Conservation (phyloP, 139 green algal species). For the Yamagishiella unicocca region DNA sequence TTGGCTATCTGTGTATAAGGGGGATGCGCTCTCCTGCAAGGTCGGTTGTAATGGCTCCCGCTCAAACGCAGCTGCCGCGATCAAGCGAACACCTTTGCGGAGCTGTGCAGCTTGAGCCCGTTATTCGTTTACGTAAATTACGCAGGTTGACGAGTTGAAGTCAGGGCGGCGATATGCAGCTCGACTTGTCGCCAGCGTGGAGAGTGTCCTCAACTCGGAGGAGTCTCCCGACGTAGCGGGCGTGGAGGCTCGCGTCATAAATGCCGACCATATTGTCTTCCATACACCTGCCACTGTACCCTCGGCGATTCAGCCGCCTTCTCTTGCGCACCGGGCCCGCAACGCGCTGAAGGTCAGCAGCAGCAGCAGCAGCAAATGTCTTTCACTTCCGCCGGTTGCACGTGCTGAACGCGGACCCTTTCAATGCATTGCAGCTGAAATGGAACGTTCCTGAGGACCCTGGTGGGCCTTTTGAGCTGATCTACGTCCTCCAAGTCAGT, state of each 20-base stretch:
- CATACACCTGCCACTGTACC: slow-evolving; percentile 65
- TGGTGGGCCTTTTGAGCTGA: slow-evolving; percentile 65
- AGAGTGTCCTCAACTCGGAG: not conserved
- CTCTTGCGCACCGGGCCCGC: slow-evolving; percentile 56
- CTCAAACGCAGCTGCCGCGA: slow-evolving; percentile 24
- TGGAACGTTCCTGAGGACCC: slow-evolving; percentile 77
- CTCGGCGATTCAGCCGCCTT: slow-evolving; percentile 53
- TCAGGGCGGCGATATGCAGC: slow-evolving; percentile 24
- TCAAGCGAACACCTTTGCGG: no score
- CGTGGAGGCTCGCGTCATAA: slow-evolving; percentile 45
- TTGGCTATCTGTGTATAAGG: slow-evolving; percentile 37
- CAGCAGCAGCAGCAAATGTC: no score
- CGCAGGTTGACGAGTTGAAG: slow-evolving; percentile 32
- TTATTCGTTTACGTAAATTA: not conserved
- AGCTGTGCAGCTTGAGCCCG: not conserved
- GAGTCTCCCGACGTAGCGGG: slow-evolving; percentile 1
- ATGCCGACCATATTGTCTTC: slow-evolving; percentile 58
- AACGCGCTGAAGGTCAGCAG: slow-evolving; percentile 70
- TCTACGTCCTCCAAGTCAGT: slow-evolving; percentile 69
- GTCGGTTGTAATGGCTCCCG: slow-evolving; percentile 6
- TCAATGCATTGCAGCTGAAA: slow-evolving; percentile 67
- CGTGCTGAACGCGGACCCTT: no score
- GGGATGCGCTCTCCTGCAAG: slow-evolving; percentile 4
- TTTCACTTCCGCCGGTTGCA: not conserved
- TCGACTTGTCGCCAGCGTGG: not conserved